Conservation (phyloP, 164 flowering plant species). For the Sedum album region DNA sequence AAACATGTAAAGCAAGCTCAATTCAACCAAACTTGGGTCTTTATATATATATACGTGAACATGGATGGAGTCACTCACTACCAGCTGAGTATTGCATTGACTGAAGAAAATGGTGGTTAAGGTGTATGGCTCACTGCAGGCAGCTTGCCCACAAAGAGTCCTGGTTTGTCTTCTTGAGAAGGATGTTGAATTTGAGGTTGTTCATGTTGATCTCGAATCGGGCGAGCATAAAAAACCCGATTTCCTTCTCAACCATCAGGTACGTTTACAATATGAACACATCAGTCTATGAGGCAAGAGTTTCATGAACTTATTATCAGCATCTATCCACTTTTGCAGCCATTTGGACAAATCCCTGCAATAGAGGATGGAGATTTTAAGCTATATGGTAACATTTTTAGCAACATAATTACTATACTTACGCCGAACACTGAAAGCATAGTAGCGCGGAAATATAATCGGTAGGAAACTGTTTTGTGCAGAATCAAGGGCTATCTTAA, state of each 20-base stretch:
- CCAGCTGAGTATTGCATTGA: background rate
- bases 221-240: constrained; percentile 58
- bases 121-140: constrained; percentile 52
- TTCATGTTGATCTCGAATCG: constrained; percentile 35
- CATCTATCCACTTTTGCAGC: constrained; percentile 19
- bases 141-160: constrained; percentile 73
- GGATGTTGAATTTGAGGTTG: constrained; percentile 47
- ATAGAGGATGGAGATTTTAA: constrained; percentile 47
- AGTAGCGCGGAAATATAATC: background rate
- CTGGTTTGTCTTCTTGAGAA: constrained; percentile 66
- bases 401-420: no score
- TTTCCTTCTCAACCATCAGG: constrained; percentile 49
- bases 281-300: no score
- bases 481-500: constrained; percentile 78
- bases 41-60: background rate
- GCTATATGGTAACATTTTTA: constrained; percentile 41
- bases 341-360: constrained; percentile 61
- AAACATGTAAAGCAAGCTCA: background rate
- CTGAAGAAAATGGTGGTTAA: constrained; percentile 54
- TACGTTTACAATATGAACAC: constrained; percentile 4
- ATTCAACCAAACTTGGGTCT: background rate
- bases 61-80: background rate
- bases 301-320: background rate
- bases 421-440: background rate
- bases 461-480: background rate